phyloP scores from a whole-genome alignment of 176 grass and related monocot genomes.

The Elymus sibiricus region DNA sequence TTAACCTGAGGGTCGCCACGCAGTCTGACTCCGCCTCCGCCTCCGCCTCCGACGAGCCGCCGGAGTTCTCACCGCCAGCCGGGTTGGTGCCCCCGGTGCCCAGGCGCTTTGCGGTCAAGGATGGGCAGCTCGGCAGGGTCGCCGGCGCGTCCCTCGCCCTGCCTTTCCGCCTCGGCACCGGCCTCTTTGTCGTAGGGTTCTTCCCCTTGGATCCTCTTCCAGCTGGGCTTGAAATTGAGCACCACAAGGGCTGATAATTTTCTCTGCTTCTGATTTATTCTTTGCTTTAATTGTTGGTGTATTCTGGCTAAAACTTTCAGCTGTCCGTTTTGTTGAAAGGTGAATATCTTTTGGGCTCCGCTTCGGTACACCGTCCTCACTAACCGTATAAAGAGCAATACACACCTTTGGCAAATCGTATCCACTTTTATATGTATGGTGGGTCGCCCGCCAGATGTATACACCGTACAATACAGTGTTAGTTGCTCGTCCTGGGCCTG shows the following conservation, averaged over 20 bases:
- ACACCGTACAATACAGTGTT: no score
- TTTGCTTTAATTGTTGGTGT: conserved; percentile 21
- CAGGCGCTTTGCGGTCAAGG: conserved; percentile 53
- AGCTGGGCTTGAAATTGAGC: not conserved
- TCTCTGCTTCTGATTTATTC: conserved; percentile 1
- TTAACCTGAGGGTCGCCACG: conserved; percentile 19
- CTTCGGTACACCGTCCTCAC: no score
- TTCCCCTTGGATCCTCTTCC: not conserved
- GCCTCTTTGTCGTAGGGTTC: conserved; percentile 63
- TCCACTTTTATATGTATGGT: no score
- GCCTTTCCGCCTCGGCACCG: conserved; percentile 67
- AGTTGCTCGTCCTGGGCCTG: no score
- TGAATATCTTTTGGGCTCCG: conserved; percentile 20
- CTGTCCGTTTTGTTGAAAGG: conserved; percentile 92
- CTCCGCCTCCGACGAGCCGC: not conserved
- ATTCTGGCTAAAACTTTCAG: conserved; percentile 37
- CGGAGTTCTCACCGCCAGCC: conserved; percentile 21
- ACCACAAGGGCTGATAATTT: not conserved
- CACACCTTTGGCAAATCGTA: no score
- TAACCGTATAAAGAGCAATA: no score
- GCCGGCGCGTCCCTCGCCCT: conserved; percentile 61
- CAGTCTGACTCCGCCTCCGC: not conserved
- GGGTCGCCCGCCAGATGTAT: no score
- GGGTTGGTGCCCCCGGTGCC: conserved; percentile 64
- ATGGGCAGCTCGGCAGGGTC: conserved; percentile 56